Base-by-base conservation (phyloP, 2,329 filamentous ascomycete species). In the Colletotrichum cereale region DNA sequence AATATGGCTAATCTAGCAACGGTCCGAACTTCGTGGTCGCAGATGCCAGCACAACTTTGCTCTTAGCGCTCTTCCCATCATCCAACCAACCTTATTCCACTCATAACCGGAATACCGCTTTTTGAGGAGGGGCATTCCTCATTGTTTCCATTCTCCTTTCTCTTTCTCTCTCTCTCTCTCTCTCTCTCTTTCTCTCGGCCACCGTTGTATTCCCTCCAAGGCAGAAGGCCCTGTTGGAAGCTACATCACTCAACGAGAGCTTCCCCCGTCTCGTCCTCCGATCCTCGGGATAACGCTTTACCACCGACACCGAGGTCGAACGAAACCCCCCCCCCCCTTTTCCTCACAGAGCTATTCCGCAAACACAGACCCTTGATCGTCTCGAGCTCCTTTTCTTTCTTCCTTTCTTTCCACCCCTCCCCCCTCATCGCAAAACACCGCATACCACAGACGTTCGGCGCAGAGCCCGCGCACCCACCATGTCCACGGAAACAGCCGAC, bases 401-500 rank as follows among this genome's bases (percentile, higher is more conserved):
- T 11, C 29, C 16, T 5, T 40, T 18, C 12, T 2, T 24, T n/a
- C n/a, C 10, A 40, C 24, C 4, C n/a, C 40, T 14, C 14, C 31
- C 18, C 8, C 48, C n/a, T n/a, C 36, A 5, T 26, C 24, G 34
- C 24, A 57, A 48, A 65, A 12, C 52, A 55, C 29, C 62, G 38
- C 48, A 24, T 12, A 42, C 36, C 21, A 14, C 26, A 5, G 16
- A 31, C 55, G 29, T 11, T 18, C 16, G 21, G 21, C 53, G 24
- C 11, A 36, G 16, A 10, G 38, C 18, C 36, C 24, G 29, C 47
- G 44, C 60, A 5, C 18, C 62, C 53, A 44, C 21, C 73, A 75
- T 74, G 73, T 48, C 73, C 53, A 64, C 65, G 56, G 65, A 72
- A 72, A 68, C 69, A 42, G 44, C 53, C 47, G 69, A 72, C 65